Conservation (phyloP, 1,139 yeast genomes). For the Lodderomyces jiufengensis region DNA sequence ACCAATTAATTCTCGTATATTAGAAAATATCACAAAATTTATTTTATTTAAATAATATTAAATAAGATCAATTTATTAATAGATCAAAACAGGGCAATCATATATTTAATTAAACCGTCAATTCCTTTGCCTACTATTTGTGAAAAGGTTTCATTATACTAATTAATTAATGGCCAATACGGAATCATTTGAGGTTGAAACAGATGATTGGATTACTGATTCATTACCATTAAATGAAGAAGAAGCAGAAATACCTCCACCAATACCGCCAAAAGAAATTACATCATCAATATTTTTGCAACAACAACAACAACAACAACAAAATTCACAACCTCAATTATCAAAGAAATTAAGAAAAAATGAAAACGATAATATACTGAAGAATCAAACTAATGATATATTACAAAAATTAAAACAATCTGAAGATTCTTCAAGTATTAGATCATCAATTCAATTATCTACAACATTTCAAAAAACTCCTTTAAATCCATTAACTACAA, state of each 20-base stretch:
- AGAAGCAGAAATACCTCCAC: not conserved
- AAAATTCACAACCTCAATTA: conserved; percentile 3
- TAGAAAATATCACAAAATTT: no score
- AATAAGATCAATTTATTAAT: no score
- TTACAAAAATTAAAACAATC: not conserved
- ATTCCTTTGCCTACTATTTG: no score
- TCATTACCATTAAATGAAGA: not conserved
- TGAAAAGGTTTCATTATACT: no score
- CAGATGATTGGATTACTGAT: no score
- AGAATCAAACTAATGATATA: not conserved
- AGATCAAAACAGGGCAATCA: no score
- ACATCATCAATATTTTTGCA: conserved; percentile 1
- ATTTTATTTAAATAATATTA: no score
- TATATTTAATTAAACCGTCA: no score
- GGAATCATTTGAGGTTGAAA: no score
- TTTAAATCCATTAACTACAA: conserved; percentile 58
- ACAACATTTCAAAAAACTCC: conserved; percentile 45
- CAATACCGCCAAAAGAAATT: not conserved
- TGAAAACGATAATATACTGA: not conserved
- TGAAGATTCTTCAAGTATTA: conserved; percentile 9
- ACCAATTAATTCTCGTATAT: no score
- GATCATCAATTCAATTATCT: conserved; percentile 30
- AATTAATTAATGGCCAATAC: no score
- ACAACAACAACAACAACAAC: conserved; percentile 1
- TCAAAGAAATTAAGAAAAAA: conserved; percentile 5